These are phyloP conservation scores for Hemisphaericaspora lyxosophila DNA, from an alignment of 1,139 yeast genomes.

Conservation along the genomic window DNA sequence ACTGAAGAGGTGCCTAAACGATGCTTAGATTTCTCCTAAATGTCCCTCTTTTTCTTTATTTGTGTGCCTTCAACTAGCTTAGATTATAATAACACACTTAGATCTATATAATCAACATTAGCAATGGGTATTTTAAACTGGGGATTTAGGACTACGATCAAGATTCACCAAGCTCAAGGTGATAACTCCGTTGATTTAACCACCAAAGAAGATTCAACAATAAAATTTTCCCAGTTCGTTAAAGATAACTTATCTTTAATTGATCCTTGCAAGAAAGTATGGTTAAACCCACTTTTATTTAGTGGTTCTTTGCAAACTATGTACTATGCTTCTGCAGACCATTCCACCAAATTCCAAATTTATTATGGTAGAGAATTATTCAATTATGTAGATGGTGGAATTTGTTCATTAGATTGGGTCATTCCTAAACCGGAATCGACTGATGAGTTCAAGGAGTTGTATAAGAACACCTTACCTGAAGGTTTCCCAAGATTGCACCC, in stretches of 20 bases:
- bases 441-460: conserved; percentile 49
- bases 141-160: conserved; percentile 43
- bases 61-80: too few species aligned
- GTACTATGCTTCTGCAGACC: conserved; percentile 58
- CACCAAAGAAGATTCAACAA: conserved; percentile 15
- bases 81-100: too few species aligned
- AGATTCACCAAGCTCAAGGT: conserved; percentile 25
- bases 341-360: conserved; percentile 52
- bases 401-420: conserved; percentile 77
- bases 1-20: too few species aligned
- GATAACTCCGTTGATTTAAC: conserved; percentile 19
- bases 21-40: too few species aligned
- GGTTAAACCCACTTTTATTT: conserved; percentile 62
- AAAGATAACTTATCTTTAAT: conserved; percentile 23
- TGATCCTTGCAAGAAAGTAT: conserved; percentile 39
- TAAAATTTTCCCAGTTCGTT: conserved; percentile 25
- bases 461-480: conserved; percentile 56
- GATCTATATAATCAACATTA: too few species aligned
- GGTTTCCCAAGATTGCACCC: conserved; percentile 77
- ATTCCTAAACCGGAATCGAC: conserved; percentile 48
- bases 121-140: conserved; percentile 25
- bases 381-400: conserved; percentile 60
- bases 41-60: too few species aligned
- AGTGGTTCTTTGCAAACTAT: conserved; percentile 79
- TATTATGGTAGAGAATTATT: conserved; percentile 78